These are phyloP conservation scores for Pseudogymnoascus sp. DNA, from an alignment of 2,329 filamentous ascomycete species.

Conservation along the genomic window DNA sequence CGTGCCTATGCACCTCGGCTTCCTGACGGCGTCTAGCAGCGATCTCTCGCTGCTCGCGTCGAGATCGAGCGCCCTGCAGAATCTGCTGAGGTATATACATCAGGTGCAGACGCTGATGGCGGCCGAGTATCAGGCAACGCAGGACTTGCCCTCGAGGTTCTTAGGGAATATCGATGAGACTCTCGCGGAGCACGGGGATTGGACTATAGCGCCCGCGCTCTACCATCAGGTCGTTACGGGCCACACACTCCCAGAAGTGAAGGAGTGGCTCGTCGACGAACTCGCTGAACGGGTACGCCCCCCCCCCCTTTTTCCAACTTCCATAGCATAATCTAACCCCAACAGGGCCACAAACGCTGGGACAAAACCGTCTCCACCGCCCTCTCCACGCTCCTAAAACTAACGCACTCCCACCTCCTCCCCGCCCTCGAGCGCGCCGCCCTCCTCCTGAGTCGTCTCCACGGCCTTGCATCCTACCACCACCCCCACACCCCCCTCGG, in stretches of 20 bases:
- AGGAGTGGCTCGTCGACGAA: constrained; percentile 83
- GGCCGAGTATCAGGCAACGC: constrained; percentile 74
- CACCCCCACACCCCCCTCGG: constrained; percentile 54
- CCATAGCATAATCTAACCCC: constrained; percentile 10
- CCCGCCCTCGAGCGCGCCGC: constrained; percentile 78
- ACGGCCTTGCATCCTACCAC: constrained; percentile 76
- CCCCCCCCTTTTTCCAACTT: neutral
- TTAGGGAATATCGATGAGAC: constrained; percentile 70
- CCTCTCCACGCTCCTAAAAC: constrained; percentile 66
- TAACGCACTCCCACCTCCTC: constrained; percentile 81
- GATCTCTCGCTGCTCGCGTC: constrained; percentile 78
- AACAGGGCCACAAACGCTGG: constrained; percentile 85
- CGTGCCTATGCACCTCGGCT: constrained; percentile 76
- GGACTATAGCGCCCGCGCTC: constrained; percentile 64
- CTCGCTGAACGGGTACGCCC: constrained; percentile 64
- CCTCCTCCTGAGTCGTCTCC: constrained; percentile 73
- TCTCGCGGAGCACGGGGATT: constrained; percentile 56
- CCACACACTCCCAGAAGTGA: constrained; percentile 65
- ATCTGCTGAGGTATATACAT: constrained; percentile 74
- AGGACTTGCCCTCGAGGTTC: constrained; percentile 73
- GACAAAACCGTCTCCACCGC: constrained; percentile 77
- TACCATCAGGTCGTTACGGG: constrained; percentile 83
- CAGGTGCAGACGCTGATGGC: constrained; percentile 74
- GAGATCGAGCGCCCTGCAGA: constrained; percentile 81
- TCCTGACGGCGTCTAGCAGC: constrained; percentile 66